Base-by-base conservation (phyloP, 805 yeast species). In the Yamadazyma akitaensis region DNA sequence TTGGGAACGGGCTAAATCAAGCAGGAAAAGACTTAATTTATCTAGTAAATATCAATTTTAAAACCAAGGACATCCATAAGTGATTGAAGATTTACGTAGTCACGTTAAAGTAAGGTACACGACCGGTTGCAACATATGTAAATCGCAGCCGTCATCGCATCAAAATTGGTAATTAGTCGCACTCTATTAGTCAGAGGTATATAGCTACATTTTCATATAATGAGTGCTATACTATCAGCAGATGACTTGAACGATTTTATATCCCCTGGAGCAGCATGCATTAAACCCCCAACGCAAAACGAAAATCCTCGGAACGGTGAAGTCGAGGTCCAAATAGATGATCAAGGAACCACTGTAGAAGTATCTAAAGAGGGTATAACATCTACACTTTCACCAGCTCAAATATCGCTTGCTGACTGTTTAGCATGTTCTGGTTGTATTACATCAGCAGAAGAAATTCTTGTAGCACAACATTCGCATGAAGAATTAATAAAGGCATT, bases 351-450 rank as follows among this genome's bases (percentile, higher is more conserved):
- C 34, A 85, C 88, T 7, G 58, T 81, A 9, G 91, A 88, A 55
- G 90, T 89, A 2, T 79, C 84, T 5, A 75, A 77, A 39, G 83
- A 80, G 49, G 82, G 80, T 19, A 68, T 69, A 5, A 59, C 73
- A 3, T 72, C 75, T 31, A 68, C 72, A 16, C 69, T 89, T 6
- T 76, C 84, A 24, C 82, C 89, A 43, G 98, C 97, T 0, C 92
- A 87, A 53, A 92, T 94, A 40, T 85, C 94, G 1, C 68, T 94
- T 42, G 84, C 90, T 16, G 99, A 94, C 69, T 94, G 99, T 65
- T 71, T 94, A 44, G 99, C 99, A 0, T 94, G 99, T 61, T 82
- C 95, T 8, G 99, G 99, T 0, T 94, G 99, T 64, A 89, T 94
- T 45, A 94, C 99, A 0, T 87, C 96, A 4, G 95, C 97, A n/a